Evolutionary conservation across 139 green algal genomes (phyloP).

Genomic region (Picochlorum sp.): DNA sequence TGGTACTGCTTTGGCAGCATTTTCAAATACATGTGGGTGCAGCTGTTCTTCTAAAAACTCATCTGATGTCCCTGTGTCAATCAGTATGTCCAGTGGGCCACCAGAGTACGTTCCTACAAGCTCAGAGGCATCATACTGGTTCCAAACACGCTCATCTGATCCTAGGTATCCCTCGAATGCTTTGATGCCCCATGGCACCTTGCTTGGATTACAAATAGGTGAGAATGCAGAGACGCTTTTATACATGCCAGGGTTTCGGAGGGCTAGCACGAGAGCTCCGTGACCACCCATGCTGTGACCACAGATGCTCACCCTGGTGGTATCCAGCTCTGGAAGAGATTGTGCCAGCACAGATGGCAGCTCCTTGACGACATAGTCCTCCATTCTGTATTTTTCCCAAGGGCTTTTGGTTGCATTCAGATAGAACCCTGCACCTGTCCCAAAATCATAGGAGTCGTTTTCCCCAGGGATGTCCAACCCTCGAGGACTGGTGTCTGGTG

Average conservation of each 20-base stretch:
- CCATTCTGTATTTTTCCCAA: constrained; percentile 83
- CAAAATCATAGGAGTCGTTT: constrained; percentile 72
- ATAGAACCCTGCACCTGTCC: constrained; percentile 73
- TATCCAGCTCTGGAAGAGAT: constrained; percentile 40
- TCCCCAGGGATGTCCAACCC: constrained; percentile 76
- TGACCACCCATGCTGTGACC: constrained; percentile 92
- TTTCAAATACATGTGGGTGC: constrained; percentile 58
- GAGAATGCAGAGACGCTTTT: constrained; percentile 79
- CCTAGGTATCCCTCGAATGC: constrained; percentile 83
- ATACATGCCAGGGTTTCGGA: constrained; percentile 75
- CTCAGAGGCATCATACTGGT: constrained; percentile 80
- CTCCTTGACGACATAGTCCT: constrained; percentile 82
- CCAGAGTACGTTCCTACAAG: constrained; percentile 53
- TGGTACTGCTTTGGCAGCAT: constrained; percentile 34
- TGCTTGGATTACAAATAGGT: constrained; percentile 83
- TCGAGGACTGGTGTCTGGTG: constrained; percentile 85
- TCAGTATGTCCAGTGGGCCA: constrained; percentile 35
- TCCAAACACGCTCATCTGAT: constrained; percentile 48
- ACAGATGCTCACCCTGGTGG: constrained; percentile 39
- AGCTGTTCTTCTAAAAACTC: constrained; percentile 81
- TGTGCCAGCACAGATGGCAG: constrained; percentile 42
- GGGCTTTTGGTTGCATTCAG: constrained; percentile 59
- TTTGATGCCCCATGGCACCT: constrained; percentile 87
- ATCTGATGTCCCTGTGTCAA: constrained; percentile 53
- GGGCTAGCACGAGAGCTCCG: constrained; percentile 69